phyloP scores from a whole-genome alignment of 2,329 filamentous ascomycete genomes.

The Diaporthe aspalathi region DNA sequence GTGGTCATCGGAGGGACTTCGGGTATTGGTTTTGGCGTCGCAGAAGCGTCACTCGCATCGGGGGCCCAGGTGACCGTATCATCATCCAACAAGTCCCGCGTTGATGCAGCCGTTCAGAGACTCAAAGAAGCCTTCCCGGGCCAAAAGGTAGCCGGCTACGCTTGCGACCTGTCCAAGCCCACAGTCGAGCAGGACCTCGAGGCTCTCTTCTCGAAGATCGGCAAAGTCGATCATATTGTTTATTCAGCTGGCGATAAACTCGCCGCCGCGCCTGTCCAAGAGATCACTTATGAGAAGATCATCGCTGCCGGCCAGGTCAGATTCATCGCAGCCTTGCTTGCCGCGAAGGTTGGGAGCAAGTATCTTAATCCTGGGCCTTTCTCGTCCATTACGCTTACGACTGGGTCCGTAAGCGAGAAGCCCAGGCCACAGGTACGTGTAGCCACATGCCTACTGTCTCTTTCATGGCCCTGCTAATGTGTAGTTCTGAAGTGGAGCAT shows the following conservation, averaged over 20 bases:
- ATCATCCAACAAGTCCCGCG: conserved; percentile 64
- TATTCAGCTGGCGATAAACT: conserved; percentile 48
- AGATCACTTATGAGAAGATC: conserved; percentile 45
- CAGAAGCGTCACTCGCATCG: conserved; percentile 66
- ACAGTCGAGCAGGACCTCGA: conserved; percentile 49
- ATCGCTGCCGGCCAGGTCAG: conserved; percentile 46
- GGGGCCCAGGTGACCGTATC: conserved; percentile 69
- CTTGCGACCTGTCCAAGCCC: conserved; percentile 45
- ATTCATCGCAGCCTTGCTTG: conserved; percentile 47
- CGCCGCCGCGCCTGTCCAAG: conserved; percentile 39
- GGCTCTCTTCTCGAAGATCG: conserved; percentile 43
- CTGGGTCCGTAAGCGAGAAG: conserved; percentile 61
- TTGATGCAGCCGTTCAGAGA: conserved; percentile 57
- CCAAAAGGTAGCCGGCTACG: conserved; percentile 45
- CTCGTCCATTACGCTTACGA: conserved; percentile 67
- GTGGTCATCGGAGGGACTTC: conserved; percentile 73
- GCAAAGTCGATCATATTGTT: conserved; percentile 44
- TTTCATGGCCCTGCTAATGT: background rate
- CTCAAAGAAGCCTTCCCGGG: conserved; percentile 38
- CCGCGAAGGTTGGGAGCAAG: conserved; percentile 48
- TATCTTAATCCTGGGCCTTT: conserved; percentile 44
- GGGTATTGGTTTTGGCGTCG: conserved; percentile 72
- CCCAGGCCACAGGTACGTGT: conserved; percentile 49
- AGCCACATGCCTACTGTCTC: conserved; percentile 42
- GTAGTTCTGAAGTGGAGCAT: conserved; percentile 56